phyloP scores from a whole-genome alignment of 495 filamentous ascomycete species.

The Immersiella caudata region DNA sequence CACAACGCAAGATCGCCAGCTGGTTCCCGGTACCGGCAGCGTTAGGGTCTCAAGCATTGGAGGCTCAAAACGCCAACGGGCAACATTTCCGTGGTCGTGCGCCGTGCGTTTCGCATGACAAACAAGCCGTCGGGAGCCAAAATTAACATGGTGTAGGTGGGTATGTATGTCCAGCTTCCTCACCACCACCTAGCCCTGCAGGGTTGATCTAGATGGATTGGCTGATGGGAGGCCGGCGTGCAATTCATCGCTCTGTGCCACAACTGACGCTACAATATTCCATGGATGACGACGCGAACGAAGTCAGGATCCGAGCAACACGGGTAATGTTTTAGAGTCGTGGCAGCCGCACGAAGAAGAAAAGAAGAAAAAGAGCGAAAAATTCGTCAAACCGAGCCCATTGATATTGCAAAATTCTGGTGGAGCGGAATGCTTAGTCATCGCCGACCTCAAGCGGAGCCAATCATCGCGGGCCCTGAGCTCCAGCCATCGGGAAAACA shows the following conservation, averaged over 20 bases:
- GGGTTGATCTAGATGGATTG: constrained; percentile 46
- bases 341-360: constrained; percentile 43
- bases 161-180: constrained; percentile 47
- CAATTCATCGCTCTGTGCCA: constrained; percentile 54
- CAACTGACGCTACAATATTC: constrained; percentile 50
- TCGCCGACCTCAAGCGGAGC: background rate
- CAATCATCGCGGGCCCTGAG: background rate
- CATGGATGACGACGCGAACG: constrained; percentile 38
- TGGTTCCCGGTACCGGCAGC: constrained; percentile 25
- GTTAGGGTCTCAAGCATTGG: constrained; percentile 5
- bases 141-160: constrained; percentile 2
- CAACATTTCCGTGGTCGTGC: constrained; percentile 12
- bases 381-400: background rate
- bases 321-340: constrained; percentile 47
- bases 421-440: constrained; percentile 23
- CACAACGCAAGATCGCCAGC: constrained; percentile 15
- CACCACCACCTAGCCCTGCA: constrained; percentile 47
- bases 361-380: constrained; percentile 33
- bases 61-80: constrained; percentile 5
- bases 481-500: constrained; percentile 6
- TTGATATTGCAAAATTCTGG: constrained; percentile 23
- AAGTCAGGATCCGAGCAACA: constrained; percentile 50
- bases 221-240: constrained; percentile 44
- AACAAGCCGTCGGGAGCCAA: constrained; percentile 3
- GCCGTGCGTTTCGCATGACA: constrained; percentile 18